Base-by-base conservation (phyloP, 1,284 basidiomycete species). In the Rugiboletus extremiorientalis region DNA sequence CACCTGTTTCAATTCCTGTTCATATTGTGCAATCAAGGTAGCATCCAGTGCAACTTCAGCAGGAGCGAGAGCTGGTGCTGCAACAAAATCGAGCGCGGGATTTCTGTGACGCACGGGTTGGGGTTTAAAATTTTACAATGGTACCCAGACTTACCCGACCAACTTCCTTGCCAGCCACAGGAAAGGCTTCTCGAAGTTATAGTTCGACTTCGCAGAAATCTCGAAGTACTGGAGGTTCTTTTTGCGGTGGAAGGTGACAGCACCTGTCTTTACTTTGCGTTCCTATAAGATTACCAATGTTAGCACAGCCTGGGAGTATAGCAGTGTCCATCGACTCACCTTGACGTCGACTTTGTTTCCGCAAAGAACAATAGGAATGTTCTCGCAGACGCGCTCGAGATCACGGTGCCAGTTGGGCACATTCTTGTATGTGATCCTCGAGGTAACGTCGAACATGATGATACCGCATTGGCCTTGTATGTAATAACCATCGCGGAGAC, bases 371-470 rank as follows among this genome's bases (percentile, higher is more conserved):
- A 99, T 98, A 60, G 97, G 96, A 72, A 99, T 99, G 82, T 94
- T 97, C 80, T 99, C 96, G 78, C 97, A 99, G 52, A 99, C 97
- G 65, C 97, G 94, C 82, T 99, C 97, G 68, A 99, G 88, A 77
- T 98, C 96, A 74, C 97, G 91, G 84, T 98, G 95, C 97, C 97
- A 99, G 85, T 99, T 99, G 69, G 97, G 97, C 42, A 99, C 97
- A 78, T 99, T 99, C 86, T 99, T 99, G 85, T 99, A 99, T 55
- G 97, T 99, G 86, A 99, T 99, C 71, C 97, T 90, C 55, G 96
- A 96, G 59, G 97, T 99, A 62, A 99, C 97, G 75, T 99, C 97
- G 80, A 99, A 99, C 97, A 99, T 99, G 88, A 99, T 99, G 83
- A 99, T 99, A 74, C 97, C 97, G 73, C 96, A 99, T 78, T 99